A percentile compares a stretch with the other conserved stretches of the same genome.
Conservation (phyloP, 208 protist species). For the Baffinella frigidus region DNA sequence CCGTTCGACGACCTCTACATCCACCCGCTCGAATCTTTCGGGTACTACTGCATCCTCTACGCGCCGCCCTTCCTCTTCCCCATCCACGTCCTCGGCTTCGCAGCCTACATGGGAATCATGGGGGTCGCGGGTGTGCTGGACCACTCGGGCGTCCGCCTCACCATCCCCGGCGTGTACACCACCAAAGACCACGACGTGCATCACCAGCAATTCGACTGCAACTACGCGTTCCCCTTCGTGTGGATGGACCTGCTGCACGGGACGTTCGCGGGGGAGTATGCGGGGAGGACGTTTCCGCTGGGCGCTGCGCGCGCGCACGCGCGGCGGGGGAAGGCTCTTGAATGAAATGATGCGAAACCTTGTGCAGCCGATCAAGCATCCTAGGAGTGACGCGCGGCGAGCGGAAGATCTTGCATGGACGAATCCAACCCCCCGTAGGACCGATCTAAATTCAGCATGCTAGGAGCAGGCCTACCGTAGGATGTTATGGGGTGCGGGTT, state of each 20-base stretch:
- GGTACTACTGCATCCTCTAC: conserved; percentile 57
- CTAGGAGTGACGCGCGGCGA: too few species aligned
- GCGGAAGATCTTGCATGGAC: too few species aligned
- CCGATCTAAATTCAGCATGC: too few species aligned
- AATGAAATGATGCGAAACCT: too few species aligned
- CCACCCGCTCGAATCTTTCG: conserved; percentile 40
- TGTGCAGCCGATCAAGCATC: too few species aligned
- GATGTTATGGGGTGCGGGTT: too few species aligned
- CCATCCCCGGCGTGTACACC: conserved; percentile 10
- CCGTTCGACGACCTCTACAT: conserved; percentile 58
- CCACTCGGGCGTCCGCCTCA: neutral
- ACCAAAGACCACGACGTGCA: conserved; percentile 43
- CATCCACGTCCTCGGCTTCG: neutral
- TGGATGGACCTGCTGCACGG: conserved; percentile 46
- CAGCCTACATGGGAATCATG: conserved; percentile 24
- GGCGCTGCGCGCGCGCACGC: too few species aligned
- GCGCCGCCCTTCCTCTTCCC: conserved; percentile 14
- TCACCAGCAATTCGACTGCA: conserved; percentile 10
- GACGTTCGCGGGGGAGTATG: neutral
- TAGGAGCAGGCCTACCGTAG: too few species aligned
- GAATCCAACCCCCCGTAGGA: too few species aligned
- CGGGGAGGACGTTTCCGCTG: neutral
- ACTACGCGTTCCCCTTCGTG: conserved; percentile 57
- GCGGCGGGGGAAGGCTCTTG: too few species aligned
- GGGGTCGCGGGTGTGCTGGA: conserved; percentile 29